These are phyloP conservation scores for Chlorella variabilis DNA, from an alignment of 163 green algal species.

Conservation along the genomic window DNA sequence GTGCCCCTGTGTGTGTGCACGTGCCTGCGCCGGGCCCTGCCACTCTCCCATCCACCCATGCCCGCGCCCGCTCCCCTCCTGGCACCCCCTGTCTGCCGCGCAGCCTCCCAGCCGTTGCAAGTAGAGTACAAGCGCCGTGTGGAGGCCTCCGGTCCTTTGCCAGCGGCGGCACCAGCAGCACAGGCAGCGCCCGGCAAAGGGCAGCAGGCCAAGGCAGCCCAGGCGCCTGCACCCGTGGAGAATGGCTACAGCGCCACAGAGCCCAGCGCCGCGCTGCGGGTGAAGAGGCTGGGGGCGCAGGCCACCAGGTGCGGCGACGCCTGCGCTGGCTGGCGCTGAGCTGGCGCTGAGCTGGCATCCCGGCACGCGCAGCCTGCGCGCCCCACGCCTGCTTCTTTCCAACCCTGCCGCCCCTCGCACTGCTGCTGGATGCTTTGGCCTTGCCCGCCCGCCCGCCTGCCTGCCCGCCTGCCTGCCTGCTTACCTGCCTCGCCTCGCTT, in stretches of 20 bases:
- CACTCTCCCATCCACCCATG: too few relatives aligned
- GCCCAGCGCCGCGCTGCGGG: background rate
- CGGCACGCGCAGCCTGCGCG: too few relatives aligned
- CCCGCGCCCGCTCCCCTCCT: background rate
- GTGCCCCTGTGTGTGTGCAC: too few relatives aligned
- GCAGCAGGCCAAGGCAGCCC: background rate
- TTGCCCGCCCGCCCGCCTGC: too few relatives aligned
- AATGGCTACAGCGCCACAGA: background rate
- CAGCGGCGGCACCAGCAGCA: background rate
- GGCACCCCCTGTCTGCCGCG: background rate
- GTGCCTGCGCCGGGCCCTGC: background rate
- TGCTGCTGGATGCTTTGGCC: too few relatives aligned
- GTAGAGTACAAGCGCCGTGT: conserved; percentile 19
- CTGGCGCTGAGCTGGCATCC: too few relatives aligned
- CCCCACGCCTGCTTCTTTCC: background rate
- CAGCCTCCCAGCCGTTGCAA: background rate
- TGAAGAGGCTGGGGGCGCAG: background rate
- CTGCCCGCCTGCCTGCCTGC: too few relatives aligned
- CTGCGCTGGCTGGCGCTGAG: background rate
- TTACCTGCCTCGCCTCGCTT: background rate
- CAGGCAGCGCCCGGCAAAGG: background rate
- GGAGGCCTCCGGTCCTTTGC: too few relatives aligned
- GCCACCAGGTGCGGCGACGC: background rate
- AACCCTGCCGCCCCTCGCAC: too few relatives aligned
- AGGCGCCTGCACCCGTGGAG: background rate